These are phyloP conservation scores for Diutina mesorugosa DNA, from an alignment of 1,139 yeast genomes.

Conservation along the genomic window DNA sequence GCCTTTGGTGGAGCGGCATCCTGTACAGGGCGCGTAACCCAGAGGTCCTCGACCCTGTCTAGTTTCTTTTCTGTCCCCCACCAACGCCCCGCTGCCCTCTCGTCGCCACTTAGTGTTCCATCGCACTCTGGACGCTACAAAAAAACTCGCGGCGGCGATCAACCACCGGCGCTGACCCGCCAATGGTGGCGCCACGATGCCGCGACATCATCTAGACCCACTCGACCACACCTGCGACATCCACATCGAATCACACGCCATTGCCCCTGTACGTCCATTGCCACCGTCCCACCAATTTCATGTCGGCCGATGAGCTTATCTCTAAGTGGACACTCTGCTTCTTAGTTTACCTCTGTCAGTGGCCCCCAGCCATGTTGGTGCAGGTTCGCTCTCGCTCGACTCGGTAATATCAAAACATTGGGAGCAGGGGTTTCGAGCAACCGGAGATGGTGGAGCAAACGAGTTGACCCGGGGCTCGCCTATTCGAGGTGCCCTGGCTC, in stretches of 20 bases:
- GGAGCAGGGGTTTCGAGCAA: background rate
- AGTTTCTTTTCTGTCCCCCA: background rate
- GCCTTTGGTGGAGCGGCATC: background rate
- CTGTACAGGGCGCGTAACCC: background rate
- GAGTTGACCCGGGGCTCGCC: background rate
- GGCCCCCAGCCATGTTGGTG: background rate
- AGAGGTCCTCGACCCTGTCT: background rate
- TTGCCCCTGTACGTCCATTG: background rate
- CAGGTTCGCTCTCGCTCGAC: background rate
- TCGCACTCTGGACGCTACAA: no score
- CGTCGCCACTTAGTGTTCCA: background rate
- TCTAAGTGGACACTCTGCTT: background rate
- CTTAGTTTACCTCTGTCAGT: background rate
- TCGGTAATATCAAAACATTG: background rate
- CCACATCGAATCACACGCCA: background rate
- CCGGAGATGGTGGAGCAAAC: background rate
- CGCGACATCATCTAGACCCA: background rate
- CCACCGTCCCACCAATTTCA: background rate
- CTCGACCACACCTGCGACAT: background rate
- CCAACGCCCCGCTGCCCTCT: background rate
- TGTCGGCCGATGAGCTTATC: background rate
- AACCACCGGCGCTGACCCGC: no score
- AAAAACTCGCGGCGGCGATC: no score
- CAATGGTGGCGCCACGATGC: no score
- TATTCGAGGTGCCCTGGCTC: no score